phyloP scores from a whole-genome alignment of 2,329 filamentous ascomycete species.

The Hansfordia pulvinata region DNA sequence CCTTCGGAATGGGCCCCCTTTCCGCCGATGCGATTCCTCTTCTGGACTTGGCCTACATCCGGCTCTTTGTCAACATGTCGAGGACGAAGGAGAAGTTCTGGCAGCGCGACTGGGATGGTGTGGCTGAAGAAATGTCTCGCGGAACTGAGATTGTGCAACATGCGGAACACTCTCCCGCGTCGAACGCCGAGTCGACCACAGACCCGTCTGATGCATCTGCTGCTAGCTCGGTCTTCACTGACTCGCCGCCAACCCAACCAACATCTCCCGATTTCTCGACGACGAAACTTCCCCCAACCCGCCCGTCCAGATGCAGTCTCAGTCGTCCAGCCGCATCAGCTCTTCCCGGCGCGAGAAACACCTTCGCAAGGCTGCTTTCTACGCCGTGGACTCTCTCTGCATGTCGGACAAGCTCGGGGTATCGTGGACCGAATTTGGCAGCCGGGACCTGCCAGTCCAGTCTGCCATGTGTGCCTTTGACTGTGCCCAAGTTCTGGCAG shows the following conservation, averaged over 20 bases:
- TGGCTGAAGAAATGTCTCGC: slow-evolving; percentile 74
- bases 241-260: slow-evolving; percentile 36
- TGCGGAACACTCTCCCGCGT: slow-evolving; percentile 46
- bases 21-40: slow-evolving; percentile 86
- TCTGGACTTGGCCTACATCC: slow-evolving; percentile 81
- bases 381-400: slow-evolving; percentile 79
- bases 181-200: slow-evolving; percentile 29
- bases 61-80: slow-evolving; percentile 86
- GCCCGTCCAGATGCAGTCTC: slow-evolving; percentile 12
- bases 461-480: slow-evolving; percentile 88
- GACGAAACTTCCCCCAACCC: slow-evolving; percentile 19
- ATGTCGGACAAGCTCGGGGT: slow-evolving; percentile 80
- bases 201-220: slow-evolving; percentile 33
- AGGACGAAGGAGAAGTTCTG: slow-evolving; percentile 87
- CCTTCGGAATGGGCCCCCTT: slow-evolving; percentile 66
- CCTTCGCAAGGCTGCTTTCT: slow-evolving; percentile 86
- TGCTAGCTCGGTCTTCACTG: slow-evolving; percentile 30
- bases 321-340: slow-evolving; percentile 27
- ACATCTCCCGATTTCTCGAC: slow-evolving; percentile 32
- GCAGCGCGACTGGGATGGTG: slow-evolving; percentile 84
- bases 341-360: slow-evolving; percentile 76
- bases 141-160: slow-evolving; percentile 66
- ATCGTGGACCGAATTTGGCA: slow-evolving; percentile 72
- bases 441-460: slow-evolving; percentile 76
- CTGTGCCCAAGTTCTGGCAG: slow-evolving; percentile 83